Percentiles rank a stretch among this genome's conserved stretches.
phyloP scores from a whole-genome alignment of 495 filamentous ascomycete genomes.

The Friedmanniomyces simplex region DNA sequence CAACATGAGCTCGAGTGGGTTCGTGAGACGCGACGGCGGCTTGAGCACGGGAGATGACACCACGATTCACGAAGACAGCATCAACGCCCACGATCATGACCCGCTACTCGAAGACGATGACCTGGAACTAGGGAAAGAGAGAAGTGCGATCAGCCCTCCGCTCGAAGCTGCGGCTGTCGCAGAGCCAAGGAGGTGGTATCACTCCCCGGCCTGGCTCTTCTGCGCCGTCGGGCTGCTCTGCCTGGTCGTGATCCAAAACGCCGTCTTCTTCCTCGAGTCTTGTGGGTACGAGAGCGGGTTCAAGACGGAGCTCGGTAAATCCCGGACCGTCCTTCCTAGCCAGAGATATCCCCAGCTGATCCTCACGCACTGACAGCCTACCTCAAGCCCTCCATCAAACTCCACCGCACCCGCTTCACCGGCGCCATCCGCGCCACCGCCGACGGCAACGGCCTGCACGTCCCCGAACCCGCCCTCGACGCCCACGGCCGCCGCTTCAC shows the following conservation, averaged over 20 bases:
- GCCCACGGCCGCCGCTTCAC: not conserved
- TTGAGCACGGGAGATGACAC: not conserved
- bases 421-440: not conserved
- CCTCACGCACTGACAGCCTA: no score
- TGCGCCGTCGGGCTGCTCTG: not conserved
- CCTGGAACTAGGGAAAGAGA: not conserved
- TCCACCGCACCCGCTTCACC: not conserved
- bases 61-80: not conserved
- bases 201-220: not conserved
- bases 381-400: constrained; percentile 3
- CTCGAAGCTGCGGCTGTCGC: no score
- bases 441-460: not conserved
- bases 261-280: not conserved
- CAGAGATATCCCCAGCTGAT: not conserved
- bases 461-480: constrained; percentile 5
- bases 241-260: not conserved
- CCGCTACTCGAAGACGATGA: not conserved
- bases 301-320: not conserved
- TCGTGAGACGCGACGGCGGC: not conserved
- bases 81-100: not conserved
- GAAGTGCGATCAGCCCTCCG: not conserved
- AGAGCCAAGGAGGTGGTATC: no score
- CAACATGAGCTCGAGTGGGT: no score
- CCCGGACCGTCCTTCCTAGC: not conserved
- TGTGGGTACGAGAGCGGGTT: not conserved